Conservation (phyloP, 306 rosid species). For the Cicer judaicum region DNA sequence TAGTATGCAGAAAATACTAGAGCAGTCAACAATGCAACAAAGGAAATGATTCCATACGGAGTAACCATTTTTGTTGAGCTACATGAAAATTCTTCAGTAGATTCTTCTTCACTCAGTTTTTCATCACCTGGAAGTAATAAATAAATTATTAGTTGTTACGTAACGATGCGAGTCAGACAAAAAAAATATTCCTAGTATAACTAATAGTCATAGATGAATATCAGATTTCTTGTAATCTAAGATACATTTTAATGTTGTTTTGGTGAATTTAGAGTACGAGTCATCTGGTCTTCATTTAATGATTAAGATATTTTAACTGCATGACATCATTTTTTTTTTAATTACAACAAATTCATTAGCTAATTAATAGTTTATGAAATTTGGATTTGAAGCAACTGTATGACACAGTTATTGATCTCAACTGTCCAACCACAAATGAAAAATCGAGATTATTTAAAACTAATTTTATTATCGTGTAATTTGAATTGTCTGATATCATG, state of each 20-base stretch:
- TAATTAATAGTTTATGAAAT: background rate
- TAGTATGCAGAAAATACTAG: conserved; percentile 38
- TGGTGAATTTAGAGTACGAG: background rate
- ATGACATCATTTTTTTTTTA: background rate
- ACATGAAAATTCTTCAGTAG: background rate
- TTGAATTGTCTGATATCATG: too few species aligned
- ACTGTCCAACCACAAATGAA: too few species aligned
- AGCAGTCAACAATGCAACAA: conserved; percentile 42
- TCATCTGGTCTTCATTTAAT: background rate
- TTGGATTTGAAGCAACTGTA: too few species aligned
- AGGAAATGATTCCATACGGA: conserved; percentile 32
- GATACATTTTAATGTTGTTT: background rate
- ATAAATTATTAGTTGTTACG: conserved; percentile 8
- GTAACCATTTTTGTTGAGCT: conserved; percentile 41
- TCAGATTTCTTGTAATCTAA: background rate
- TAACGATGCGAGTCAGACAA: background rate
- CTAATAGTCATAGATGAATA: too few species aligned
- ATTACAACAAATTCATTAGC: too few species aligned
- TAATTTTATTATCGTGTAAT: too few species aligned
- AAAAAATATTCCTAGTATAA: too few species aligned
- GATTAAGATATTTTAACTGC: background rate
- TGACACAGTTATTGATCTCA: too few species aligned
- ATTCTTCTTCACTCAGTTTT: background rate
- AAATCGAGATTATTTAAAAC: too few species aligned
- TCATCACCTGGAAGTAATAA: conserved; percentile 15